Evolutionary conservation across 352 stramenopile genomes (phyloP).

Genomic region (Phytophthora parvispora): DNA sequence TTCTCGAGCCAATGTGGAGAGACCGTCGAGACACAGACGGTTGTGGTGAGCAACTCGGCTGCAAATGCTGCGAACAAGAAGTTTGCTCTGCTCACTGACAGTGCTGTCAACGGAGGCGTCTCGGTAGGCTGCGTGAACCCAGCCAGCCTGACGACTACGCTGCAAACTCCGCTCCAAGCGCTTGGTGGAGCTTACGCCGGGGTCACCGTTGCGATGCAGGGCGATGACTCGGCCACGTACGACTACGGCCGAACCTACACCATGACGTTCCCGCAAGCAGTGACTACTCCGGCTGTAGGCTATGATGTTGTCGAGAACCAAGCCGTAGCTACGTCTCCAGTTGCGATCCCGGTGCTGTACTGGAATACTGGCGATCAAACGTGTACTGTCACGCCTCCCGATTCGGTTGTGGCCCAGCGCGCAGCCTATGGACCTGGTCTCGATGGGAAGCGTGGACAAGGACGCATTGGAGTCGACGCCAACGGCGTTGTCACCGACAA

Average conservation of each 20-base stretch:
- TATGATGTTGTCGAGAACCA: constrained; percentile 30
- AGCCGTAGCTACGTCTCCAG: constrained; percentile 43
- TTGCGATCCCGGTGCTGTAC: constrained; percentile 53
- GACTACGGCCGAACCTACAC: constrained; percentile 81
- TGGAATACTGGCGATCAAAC: constrained; percentile 27
- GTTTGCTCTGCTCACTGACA: constrained; percentile 12
- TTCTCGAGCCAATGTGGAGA: constrained; percentile 90
- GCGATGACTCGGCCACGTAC: constrained; percentile 68
- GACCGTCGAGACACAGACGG: constrained; percentile 71
- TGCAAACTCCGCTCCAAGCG: constrained; percentile 39
- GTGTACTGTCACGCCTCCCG: constrained; percentile 35
- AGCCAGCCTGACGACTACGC: background rate
- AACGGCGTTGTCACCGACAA: constrained; percentile 36
- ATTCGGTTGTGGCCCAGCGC: constrained; percentile 36
- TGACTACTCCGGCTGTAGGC: constrained; percentile 28
- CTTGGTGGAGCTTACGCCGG: constrained; percentile 41
- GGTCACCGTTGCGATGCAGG: constrained; percentile 42
- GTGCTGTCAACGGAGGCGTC: constrained; percentile 1
- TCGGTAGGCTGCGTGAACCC: constrained; percentile 16
- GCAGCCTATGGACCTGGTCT: constrained; percentile 63
- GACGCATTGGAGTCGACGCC: constrained; percentile 52
- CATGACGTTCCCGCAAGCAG: constrained; percentile 57
- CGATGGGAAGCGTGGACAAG: constrained; percentile 57
- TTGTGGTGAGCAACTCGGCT: constrained; percentile 39
- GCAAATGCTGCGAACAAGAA: background rate